Evolutionary conservation across 1,284 basidiomycete species (phyloP).

Genomic region (Ceratobasidium sp.): DNA sequence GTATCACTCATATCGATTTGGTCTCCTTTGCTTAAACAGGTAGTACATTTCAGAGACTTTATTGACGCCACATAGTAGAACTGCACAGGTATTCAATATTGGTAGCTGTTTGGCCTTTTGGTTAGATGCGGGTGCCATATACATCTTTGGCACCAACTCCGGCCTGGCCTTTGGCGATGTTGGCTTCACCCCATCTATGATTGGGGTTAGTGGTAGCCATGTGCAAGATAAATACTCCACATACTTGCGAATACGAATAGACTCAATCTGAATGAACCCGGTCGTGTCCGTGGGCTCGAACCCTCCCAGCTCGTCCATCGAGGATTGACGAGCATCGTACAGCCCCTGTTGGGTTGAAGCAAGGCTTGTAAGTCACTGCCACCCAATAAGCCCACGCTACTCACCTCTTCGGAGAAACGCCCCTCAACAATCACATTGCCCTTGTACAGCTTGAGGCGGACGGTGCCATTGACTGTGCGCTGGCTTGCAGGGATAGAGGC

Average conservation of each 20-base stretch:
- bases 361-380: not conserved
- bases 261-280: conserved; percentile 95
- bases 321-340: conserved; percentile 97
- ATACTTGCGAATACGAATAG: conserved; percentile 95
- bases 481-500: conserved; percentile 91
- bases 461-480: conserved; percentile 94
- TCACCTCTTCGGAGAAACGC: conserved; percentile 85
- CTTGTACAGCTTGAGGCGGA: conserved; percentile 93
- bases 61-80: too few relatives aligned
- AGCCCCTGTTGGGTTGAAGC: conserved; percentile 67
- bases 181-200: conserved; percentile 82
- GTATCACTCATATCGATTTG: too few relatives aligned
- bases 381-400: conserved; percentile 43
- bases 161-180: conserved; percentile 81
- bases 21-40: too few relatives aligned
- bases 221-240: conserved; percentile 52
- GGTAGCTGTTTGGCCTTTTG: not conserved
- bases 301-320: conserved; percentile 99
- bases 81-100: too few relatives aligned
- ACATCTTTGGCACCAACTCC: conserved; percentile 82
- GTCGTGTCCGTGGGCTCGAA: conserved; percentile 93
- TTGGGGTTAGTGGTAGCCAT: conserved; percentile 29
- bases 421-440: conserved; percentile 97
- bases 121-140: conserved; percentile 67
- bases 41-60: too few relatives aligned